Evolutionary conservation across 225 moss, liverwort and hornwort species (phyloP).

Genomic region (Ulota crispa): DNA sequence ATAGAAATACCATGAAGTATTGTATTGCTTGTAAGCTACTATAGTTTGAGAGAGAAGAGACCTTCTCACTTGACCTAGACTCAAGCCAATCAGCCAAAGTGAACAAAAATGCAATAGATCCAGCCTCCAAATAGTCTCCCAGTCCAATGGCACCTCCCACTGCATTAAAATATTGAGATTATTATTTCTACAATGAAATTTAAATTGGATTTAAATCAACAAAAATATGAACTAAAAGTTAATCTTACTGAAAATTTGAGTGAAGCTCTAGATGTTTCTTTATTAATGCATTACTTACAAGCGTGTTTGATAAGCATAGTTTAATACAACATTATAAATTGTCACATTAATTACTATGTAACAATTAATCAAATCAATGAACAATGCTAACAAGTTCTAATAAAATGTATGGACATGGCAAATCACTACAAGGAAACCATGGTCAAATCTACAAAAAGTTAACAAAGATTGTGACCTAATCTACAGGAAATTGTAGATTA

Average conservation of each 20-base stretch:
- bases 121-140: slow-evolving; percentile 62
- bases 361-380: neutral
- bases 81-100: slow-evolving; percentile 61
- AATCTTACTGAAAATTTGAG: neutral
- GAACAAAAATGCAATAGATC: slow-evolving; percentile 61
- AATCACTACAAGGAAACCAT: no score
- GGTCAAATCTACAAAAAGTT: no score
- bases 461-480: no score
- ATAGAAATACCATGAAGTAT: neutral
- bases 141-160: slow-evolving; percentile 57
- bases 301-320: neutral
- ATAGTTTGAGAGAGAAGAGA: slow-evolving; percentile 12
- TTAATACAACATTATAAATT: neutral
- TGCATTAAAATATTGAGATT: slow-evolving; percentile 19
- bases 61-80: slow-evolving; percentile 63
- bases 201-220: neutral
- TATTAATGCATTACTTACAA: neutral
- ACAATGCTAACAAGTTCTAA: neutral
- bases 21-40: neutral
- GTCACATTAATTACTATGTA: neutral
- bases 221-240: neutral
- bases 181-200: neutral
- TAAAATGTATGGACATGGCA: neutral
- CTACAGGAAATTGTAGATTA: no score
- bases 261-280: neutral